Percentiles rank a stretch among this genome's conserved stretches.
These are phyloP conservation scores for Alternaria incomplexa DNA, from an alignment of 2,329 filamentous ascomycete genomes.

Conservation along the genomic window DNA sequence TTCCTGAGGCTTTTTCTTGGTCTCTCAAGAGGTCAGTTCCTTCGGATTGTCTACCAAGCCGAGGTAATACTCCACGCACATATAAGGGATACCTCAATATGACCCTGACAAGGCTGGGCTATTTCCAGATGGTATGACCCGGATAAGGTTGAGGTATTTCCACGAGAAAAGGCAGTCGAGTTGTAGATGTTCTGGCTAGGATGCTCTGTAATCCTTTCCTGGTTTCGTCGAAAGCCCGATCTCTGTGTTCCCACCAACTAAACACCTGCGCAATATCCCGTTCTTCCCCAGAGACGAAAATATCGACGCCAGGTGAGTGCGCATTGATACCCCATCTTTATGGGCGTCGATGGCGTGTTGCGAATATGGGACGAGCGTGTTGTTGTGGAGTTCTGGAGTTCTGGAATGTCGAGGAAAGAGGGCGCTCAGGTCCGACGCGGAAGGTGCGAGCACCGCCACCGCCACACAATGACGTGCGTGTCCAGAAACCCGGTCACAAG, in stretches of 20 bases:
- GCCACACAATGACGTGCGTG: conserved; percentile 18
- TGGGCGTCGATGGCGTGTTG: background rate
- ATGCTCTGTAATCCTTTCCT: background rate
- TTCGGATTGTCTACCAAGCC: background rate
- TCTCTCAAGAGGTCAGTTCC: background rate
- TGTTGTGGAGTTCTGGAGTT: background rate
- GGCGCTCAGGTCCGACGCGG: background rate
- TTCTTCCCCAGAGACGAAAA: background rate
- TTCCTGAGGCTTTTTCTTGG: background rate
- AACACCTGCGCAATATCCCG: background rate
- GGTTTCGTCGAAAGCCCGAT: background rate
- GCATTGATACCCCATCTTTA: background rate
- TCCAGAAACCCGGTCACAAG: conserved; percentile 2
- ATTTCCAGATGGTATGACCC: background rate
- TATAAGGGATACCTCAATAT: background rate
- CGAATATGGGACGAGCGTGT: background rate
- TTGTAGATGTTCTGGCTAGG: background rate
- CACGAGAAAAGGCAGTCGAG: background rate
- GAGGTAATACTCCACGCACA: background rate
- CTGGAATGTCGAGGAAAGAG: background rate
- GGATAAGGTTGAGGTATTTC: background rate
- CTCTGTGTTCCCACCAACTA: background rate
- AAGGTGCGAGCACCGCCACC: conserved; percentile 11
- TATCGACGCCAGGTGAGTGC: background rate
- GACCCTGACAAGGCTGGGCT: background rate